phyloP scores from a whole-genome alignment of 1,139 yeast species.

The Zhuliangozyma parablackwelliae region DNA sequence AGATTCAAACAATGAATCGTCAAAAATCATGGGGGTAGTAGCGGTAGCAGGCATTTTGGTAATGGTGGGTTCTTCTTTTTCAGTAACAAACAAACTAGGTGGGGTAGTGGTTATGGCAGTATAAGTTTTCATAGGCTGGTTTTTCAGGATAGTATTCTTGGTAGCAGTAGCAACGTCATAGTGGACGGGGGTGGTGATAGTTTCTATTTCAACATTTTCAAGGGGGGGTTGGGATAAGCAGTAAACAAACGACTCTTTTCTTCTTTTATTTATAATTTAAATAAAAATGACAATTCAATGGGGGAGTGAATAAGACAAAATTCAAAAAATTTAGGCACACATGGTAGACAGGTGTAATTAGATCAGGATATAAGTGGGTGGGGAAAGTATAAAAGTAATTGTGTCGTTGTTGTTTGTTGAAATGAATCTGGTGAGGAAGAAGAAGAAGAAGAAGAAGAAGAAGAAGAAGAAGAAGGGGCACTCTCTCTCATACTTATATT shows the following conservation, averaged over 20 bases:
- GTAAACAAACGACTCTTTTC: background rate
- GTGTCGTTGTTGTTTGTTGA: conserved; percentile 12
- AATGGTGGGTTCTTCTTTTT: conserved; percentile 1
- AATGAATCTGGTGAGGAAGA: conserved; percentile 4
- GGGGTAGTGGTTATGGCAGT: no score
- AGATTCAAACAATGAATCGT: conserved; percentile 30
- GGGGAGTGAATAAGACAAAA: background rate
- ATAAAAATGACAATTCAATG: no score
- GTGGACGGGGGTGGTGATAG: conserved; percentile 20
- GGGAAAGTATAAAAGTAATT: conserved; percentile 11
- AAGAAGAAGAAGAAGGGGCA: no score
- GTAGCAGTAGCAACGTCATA: conserved; percentile 21
- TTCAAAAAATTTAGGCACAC: conserved; percentile 31
- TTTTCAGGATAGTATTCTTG: conserved; percentile 1
- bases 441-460: conserved; percentile 6
- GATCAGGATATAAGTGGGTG: conserved; percentile 7
- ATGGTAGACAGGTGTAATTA: conserved; percentile 15
- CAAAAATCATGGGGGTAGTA: conserved; percentile 13
- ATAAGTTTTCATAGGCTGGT: background rate
- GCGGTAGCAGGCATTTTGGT: conserved; percentile 22
- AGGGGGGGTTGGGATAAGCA: background rate
- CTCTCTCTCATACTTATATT: no score
- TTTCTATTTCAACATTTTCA: conserved; percentile 24
- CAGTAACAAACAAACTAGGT: no score
- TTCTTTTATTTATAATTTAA: no score